A percentile compares a stretch with the other conserved stretches of the same genome.
phyloP scores from a whole-genome alignment of 2,329 filamentous ascomycete species.

The Meredithiella fracta region DNA sequence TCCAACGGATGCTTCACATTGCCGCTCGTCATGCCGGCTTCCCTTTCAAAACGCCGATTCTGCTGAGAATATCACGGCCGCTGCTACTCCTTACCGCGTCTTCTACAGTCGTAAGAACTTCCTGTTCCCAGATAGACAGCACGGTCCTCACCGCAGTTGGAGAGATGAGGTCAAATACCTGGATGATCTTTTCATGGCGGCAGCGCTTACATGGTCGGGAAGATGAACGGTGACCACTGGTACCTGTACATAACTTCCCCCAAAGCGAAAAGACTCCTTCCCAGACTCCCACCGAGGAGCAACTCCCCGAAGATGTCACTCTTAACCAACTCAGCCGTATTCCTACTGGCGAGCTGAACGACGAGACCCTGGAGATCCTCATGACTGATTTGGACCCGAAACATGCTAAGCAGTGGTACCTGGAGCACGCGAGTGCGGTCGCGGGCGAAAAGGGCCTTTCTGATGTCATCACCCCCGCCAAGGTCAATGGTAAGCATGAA shows the following conservation, averaged over 20 bases:
- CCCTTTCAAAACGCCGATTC: conserved; percentile 56
- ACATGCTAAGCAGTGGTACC: conserved; percentile 55
- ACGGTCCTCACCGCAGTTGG: conserved; percentile 92
- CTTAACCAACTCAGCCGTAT: conserved; percentile 31
- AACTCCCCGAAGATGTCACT: conserved; percentile 22
- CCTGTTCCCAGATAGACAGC: conserved; percentile 85
- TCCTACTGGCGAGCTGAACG: conserved; percentile 38
- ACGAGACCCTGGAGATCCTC: conserved; percentile 62
- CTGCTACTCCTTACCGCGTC: conserved; percentile 81
- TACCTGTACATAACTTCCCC: conserved; percentile 93
- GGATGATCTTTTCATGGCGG: conserved; percentile 83
- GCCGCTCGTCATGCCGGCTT: conserved; percentile 81
- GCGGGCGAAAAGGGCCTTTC: conserved; percentile 64
- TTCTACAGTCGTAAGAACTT: conserved; percentile 99
- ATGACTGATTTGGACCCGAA: conserved; percentile 57
- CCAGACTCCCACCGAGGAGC: conserved; percentile 44
- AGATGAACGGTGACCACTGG: conserved; percentile 99
- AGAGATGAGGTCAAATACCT: conserved; percentile 85
- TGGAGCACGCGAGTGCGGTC: conserved; percentile 66
- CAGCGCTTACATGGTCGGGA: conserved; percentile 98
- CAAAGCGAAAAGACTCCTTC: conserved; percentile 67
- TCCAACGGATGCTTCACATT: conserved; percentile 84
- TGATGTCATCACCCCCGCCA: conserved; percentile 22
- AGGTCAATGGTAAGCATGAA: conserved; percentile 27
- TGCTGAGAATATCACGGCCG: conserved; percentile 49